Evolutionary conservation across 1,284 basidiomycete genomes (phyloP), one percentile per base, ranked within the genome.

Genomic region (Fomitopsis schrenkii): DNA sequence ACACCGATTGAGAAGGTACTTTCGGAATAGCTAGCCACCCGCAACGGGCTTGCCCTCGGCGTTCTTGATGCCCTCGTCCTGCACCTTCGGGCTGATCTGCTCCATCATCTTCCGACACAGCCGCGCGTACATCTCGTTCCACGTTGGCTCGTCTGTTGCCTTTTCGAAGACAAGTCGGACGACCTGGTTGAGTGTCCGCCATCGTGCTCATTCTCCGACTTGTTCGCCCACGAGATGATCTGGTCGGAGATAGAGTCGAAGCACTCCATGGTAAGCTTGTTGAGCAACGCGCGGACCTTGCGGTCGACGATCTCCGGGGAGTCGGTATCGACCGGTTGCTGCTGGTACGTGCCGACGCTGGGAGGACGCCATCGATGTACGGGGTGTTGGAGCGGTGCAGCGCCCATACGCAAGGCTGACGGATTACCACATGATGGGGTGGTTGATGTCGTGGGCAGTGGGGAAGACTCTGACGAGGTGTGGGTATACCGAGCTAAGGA

Each of bases 121-220:
- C 57, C 91, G 88, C 30, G 97, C 97, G 75, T 98, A 98, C 93
- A 98, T 97, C 80, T 94, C 93, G 10, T 93, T 95, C 91, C 88
- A 19, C 40, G 90, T 87, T 15, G 94, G 94, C 76, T 98, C 95
- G 76, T 97, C 66, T 0, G 68, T 71, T 3, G 95, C 95, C 82
- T 97, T 97, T 76, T 98, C 95, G 75, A 97, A 98, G 52, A 98
- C 93, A 59, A 98, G 88, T 66, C 90, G 88, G 77, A 98, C 97
- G 72, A 98, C 96, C 70, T 96, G 93, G 68, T 96, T 94, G 69
- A 98, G 84, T 1, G 95, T 98, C 63, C 92, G 86, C 3, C 96
- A 72, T 98, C 94, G 72, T 86, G 93, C 83, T 99, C 95, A 67
- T 89, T 84, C 76, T 90, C 87, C 5, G 92, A 95, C 80, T 88